Base-by-base conservation (phyloP, 2,329 filamentous ascomycete genomes). In the Arthroderma sp. region DNA sequence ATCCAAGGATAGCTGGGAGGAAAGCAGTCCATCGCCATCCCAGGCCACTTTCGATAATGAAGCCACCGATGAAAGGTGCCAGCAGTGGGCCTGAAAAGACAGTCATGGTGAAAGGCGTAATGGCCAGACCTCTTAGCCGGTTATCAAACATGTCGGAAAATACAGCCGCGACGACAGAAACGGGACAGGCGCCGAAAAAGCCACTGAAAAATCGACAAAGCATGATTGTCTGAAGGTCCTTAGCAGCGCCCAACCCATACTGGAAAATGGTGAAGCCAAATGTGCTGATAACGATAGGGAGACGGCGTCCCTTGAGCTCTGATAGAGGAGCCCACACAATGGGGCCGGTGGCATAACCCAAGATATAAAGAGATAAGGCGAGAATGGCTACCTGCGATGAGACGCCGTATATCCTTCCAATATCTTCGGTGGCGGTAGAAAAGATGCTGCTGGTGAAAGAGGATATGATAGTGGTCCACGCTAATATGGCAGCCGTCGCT, bases 401-500 rank as follows among this genome's bases (percentile, higher is more conserved):
- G 40, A 86, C 80, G 48, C 68, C 53, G 53, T 78, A 88, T 53
- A 78, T 61, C 2, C 48, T 45, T 3, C 77, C 73, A 7, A 87
- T 69, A 11, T 68, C 58, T 5, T 54, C 51, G 1, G 78, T 85
- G 4, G 81, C 80, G 27, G 78, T 67, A 1, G 81, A 85, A 66
- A 85, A 87, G 56, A 87, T 78, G 62, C 76, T 81, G n/a, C 62
- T 66, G 0, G 68, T 69, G 49, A 77, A 77, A 4, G 74, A 70
- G 1, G 72, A 67, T 11, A 66, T 64, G 36, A 78, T 62, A 2
- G 74, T 76, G 6, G 71, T 73, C 48, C 69, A 78, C 30, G 54
- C 55, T 9, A 64, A 53, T 41, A 61, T 55, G 29, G 53, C 43
- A n/a, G 52, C 44, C 29, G 48, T 53, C 2, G 42, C 38, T 36